Conservation (phyloP, 805 yeast species). For the Kodamaea kakaduensis region DNA sequence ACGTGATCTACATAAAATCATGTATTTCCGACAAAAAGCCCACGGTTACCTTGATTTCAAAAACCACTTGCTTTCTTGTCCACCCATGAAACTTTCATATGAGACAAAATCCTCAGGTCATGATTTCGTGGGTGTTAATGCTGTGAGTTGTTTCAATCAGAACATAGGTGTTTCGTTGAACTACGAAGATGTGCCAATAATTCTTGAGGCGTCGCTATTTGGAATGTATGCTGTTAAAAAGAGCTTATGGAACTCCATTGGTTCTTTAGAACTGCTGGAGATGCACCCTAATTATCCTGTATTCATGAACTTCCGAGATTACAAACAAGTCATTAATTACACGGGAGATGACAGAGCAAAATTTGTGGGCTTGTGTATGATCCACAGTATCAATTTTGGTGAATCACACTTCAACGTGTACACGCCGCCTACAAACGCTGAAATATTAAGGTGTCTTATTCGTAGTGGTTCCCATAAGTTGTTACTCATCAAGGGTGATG, state of each 20-base stretch:
- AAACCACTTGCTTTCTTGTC: constrained; percentile 18
- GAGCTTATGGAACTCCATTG: constrained; percentile 12
- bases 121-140: constrained; percentile 21
- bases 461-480: constrained; percentile 23
- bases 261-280: not conserved
- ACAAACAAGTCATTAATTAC: constrained; percentile 5
- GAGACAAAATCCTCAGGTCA: constrained; percentile 12
- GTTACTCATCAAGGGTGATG: constrained; percentile 56
- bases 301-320: constrained; percentile 18
- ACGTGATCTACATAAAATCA: constrained; percentile 47
- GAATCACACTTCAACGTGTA: constrained; percentile 49
- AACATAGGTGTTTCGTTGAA: constrained; percentile 17
- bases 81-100: constrained; percentile 29
- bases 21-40: constrained; percentile 48
- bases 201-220: constrained; percentile 42
- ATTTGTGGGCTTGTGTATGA: constrained; percentile 52
- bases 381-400: constrained; percentile 58
- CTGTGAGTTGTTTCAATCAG: constrained; percentile 23
- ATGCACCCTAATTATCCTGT: constrained; percentile 11
- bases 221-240: constrained; percentile 33
- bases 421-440: constrained; percentile 40
- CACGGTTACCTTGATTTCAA: constrained; percentile 18
- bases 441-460: constrained; percentile 7
- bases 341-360: not conserved
- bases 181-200: constrained; percentile 21